Evolutionary conservation across 352 stramenopile species (phyloP), one percentile per base, ranked within the genome.

Genomic region (Pythium inflatum): DNA sequence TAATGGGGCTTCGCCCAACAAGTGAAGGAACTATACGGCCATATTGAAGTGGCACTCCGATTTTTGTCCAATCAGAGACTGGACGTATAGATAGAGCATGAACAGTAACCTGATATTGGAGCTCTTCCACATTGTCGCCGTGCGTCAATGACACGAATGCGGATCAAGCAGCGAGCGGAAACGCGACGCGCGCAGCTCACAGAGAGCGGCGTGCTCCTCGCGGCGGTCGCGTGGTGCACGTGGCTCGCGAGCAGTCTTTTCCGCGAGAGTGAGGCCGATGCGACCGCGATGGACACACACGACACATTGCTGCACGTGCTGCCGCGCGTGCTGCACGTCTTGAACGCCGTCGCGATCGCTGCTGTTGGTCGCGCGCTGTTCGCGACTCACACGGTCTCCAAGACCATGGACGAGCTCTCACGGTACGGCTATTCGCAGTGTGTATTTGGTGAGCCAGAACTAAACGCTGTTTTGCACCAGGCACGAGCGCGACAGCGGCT

Each of bases 401-500:
- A 71, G 34, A 2, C 36, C 28, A 45, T 82, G 30, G 46, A 60
- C n/a, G 27, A 51, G 16, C 59, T 63, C 0, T 85, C 68, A 22
- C 62, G 49, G 60, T 61, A 46, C n/a, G 25, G n/a, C n/a, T n/a
- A n/a, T n/a, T n/a, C n/a, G n/a, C n/a, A n/a, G n/a, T n/a, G n/a
- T n/a, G n/a, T n/a, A n/a, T n/a, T n/a, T n/a, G n/a, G n/a, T 30
- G n/a, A 18, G 33, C 22, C 58, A 36, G 22, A 46, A 43, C 38
- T 38, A 6, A 12, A 13, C 5, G 24, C 16, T 5, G 40, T 46
- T 46, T 24, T 46, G 40, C 24, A 20, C 2, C 48, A 91, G 87
- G 68, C 71, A 54, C 16, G 84, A 94, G 31, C 74, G 81, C 13
- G 85, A 92, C 61, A 54, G 61, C 60, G 84, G 87, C 12, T 70